Conservation (phyloP, 2,329 filamentous ascomycete genomes). For the Penicillium sp. region DNA sequence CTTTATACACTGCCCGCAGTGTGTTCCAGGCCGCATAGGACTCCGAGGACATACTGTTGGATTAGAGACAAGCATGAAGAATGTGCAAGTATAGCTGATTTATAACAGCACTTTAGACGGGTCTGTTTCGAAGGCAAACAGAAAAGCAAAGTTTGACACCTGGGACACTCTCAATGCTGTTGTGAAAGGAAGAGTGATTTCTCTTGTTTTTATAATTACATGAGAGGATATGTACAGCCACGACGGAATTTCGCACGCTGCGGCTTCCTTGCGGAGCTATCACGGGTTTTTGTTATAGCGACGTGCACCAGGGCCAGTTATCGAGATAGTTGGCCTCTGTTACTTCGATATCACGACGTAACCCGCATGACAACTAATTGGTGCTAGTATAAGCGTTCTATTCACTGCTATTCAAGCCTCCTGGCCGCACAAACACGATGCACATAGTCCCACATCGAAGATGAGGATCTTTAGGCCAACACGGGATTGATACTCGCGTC, state of each 20-base stretch:
- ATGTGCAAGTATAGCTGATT: too few species aligned
- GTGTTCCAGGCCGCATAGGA: neutral
- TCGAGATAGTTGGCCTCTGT: neutral
- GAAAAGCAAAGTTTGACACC: neutral
- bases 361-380: neutral
- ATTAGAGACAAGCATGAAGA: neutral
- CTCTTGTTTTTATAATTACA: neutral
- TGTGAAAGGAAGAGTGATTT: neutral
- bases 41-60: neutral
- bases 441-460: too few species aligned
- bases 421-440: too few species aligned
- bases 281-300: neutral
- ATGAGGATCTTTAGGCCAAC: too few species aligned
- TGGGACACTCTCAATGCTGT: too few species aligned
- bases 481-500: too few species aligned
- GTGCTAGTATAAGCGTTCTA: too few species aligned
- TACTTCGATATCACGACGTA: neutral
- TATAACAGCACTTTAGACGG: too few species aligned
- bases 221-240: neutral
- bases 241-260: neutral
- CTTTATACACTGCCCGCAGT: neutral
- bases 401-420: too few species aligned
- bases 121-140: neutral
- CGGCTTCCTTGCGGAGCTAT: neutral
- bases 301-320: neutral